A percentile compares a stretch with the other conserved stretches of the same genome.
phyloP scores from a whole-genome alignment of 768 basidiomycete species.

The Mycena capillaripes region DNA sequence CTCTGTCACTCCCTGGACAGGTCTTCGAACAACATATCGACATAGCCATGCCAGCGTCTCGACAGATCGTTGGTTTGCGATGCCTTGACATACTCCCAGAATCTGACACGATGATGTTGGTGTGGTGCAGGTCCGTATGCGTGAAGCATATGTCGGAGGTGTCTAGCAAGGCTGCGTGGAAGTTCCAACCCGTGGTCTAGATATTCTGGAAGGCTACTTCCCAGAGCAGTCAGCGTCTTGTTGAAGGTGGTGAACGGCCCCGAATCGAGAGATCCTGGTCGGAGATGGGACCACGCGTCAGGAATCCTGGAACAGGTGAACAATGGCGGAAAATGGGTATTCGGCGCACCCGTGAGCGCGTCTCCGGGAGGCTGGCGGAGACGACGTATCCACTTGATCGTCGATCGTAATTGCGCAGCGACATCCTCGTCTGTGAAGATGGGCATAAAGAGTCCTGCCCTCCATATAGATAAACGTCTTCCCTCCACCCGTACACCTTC shows the following conservation, averaged over 20 bases:
- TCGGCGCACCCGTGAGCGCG: not conserved
- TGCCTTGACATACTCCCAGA: not conserved
- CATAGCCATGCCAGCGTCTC: not conserved
- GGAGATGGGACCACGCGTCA: not conserved
- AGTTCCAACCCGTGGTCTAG: conserved; percentile 21
- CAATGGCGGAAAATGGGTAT: not conserved
- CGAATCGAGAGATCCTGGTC: not conserved
- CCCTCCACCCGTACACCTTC: conserved; percentile 21
- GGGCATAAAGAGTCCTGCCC: conserved; percentile 24
- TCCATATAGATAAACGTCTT: conserved; percentile 32
- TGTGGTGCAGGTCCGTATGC: not conserved
- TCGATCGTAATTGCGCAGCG: not conserved
- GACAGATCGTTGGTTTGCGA: not conserved
- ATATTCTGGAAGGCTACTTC: not conserved
- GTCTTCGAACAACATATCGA: not conserved
- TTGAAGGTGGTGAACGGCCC: not conserved
- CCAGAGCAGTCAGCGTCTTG: not conserved
- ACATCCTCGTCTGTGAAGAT: not conserved
- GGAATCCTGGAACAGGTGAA: not conserved
- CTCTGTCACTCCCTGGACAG: not conserved
- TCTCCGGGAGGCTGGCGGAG: not conserved
- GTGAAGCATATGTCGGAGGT: conserved; percentile 18
- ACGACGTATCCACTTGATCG: not conserved
- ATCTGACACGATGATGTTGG: not conserved
- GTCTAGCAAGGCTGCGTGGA: conserved; percentile 27